These are phyloP conservation scores for Cyberlindnera galapagoensis DNA, from an alignment of 805 yeast genomes.

Conservation along the genomic window DNA sequence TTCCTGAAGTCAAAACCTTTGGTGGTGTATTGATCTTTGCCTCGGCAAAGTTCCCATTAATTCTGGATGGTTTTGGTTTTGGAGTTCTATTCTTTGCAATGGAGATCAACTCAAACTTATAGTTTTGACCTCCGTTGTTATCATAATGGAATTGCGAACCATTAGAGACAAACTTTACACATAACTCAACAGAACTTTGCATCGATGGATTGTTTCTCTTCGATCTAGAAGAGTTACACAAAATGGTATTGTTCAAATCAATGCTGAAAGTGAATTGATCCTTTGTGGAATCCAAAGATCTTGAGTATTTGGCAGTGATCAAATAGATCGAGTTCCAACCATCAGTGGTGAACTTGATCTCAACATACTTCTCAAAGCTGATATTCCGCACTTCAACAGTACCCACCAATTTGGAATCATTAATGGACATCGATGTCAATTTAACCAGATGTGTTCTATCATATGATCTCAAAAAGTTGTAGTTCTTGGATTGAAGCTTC, in stretches of 20 bases:
- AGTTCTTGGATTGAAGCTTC: slow-evolving; percentile 16
- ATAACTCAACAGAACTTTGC: slow-evolving; percentile 27
- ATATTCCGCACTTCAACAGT: slow-evolving; percentile 33
- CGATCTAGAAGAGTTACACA: slow-evolving; percentile 11
- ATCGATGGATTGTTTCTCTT: slow-evolving; percentile 9
- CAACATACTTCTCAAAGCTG: slow-evolving; percentile 33
- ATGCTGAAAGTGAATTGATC: slow-evolving; percentile 46
- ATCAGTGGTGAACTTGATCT: slow-evolving; percentile 43
- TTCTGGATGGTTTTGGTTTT: background rate
- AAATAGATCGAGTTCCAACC: slow-evolving; percentile 43
- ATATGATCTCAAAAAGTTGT: slow-evolving; percentile 9
- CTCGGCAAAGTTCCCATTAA: slow-evolving; percentile 12
- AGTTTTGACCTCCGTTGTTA: slow-evolving; percentile 32
- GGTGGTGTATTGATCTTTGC: slow-evolving; percentile 12
- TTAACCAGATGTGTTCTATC: slow-evolving; percentile 25
- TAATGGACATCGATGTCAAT: slow-evolving; percentile 31
- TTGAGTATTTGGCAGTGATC: slow-evolving; percentile 24
- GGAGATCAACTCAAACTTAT: slow-evolving; percentile 26
- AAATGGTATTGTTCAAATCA: slow-evolving; percentile 28
- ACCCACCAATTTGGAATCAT: slow-evolving; percentile 37
- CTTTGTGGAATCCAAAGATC: slow-evolving; percentile 20
- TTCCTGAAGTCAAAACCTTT: slow-evolving; percentile 15
- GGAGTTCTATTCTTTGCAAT: slow-evolving; percentile 8
- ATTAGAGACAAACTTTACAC: slow-evolving; percentile 32
- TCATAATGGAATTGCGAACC: slow-evolving; percentile 31